phyloP scores from a whole-genome alignment of 2,329 filamentous ascomycete species.

The Pseudopyrenochaeta lycopersici region DNA sequence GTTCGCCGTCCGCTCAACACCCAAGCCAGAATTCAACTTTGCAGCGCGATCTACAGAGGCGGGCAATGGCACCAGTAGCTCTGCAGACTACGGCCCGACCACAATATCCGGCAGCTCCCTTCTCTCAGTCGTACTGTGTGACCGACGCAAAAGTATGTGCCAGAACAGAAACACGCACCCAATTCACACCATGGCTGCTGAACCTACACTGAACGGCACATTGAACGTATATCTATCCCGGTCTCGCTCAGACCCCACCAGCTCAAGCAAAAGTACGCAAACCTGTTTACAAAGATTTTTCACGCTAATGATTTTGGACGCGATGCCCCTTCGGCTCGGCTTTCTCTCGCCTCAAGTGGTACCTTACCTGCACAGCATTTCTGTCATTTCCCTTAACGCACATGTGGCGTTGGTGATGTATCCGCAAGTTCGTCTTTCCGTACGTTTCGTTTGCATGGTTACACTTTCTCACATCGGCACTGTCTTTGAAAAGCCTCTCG shows the following conservation, averaged over 20 bases:
- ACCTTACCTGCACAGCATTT: slow-evolving; percentile 3
- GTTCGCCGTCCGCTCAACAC: slow-evolving; percentile 22
- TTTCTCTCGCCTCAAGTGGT: slow-evolving; percentile 19
- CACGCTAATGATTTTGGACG: slow-evolving; percentile 19
- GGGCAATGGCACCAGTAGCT: slow-evolving; percentile 42
- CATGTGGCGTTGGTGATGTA: background rate
- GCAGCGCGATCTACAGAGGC: slow-evolving; percentile 36
- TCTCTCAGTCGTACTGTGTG: slow-evolving; percentile 40
- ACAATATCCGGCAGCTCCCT: slow-evolving; percentile 31
- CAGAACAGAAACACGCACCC: slow-evolving; percentile 20
- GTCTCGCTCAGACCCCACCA: background rate
- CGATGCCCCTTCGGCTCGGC: slow-evolving; percentile 24
- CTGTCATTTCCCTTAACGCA: background rate
- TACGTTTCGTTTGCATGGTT: background rate
- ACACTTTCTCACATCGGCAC: background rate
- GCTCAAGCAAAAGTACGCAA: slow-evolving; percentile 10
- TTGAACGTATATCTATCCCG: background rate
- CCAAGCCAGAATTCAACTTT: slow-evolving; percentile 20
- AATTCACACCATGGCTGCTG: slow-evolving; percentile 18
- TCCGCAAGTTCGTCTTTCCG: background rate
- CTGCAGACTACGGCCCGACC: slow-evolving; percentile 36
- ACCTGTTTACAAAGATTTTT: slow-evolving; percentile 17
- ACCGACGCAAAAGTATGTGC: slow-evolving; percentile 38
- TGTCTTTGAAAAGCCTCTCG: background rate
- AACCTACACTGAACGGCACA: background rate